These are phyloP conservation scores for Trichosanthes cucumerina DNA, from an alignment of 306 rosid species.

Conservation along the genomic window DNA sequence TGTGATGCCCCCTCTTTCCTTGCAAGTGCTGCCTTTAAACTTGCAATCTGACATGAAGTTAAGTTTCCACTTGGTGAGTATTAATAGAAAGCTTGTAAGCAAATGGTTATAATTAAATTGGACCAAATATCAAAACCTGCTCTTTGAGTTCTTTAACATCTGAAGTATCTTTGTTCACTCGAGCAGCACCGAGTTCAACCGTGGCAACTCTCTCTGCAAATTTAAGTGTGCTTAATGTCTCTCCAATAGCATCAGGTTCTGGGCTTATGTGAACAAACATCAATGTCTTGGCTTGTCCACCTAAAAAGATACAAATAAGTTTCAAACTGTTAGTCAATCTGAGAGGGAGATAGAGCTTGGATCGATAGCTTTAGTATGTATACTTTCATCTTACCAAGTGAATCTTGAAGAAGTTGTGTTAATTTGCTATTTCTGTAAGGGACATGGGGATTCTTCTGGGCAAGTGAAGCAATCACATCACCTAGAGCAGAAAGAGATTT, in stretches of 20 bases:
- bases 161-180: slow-evolving; percentile 66
- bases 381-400: slow-evolving; percentile 57
- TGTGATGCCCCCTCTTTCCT: slow-evolving; percentile 57
- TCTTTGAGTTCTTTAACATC: slow-evolving; percentile 92
- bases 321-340: slow-evolving; percentile 11
- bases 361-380: not conserved
- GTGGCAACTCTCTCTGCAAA: slow-evolving; percentile 97
- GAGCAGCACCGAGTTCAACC: slow-evolving; percentile 92
- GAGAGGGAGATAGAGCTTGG: not conserved
- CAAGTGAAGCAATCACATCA: slow-evolving; percentile 91
- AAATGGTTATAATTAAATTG: not conserved
- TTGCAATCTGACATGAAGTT: slow-evolving; percentile 41
- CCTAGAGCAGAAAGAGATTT: slow-evolving; percentile 94
- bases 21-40: slow-evolving; percentile 65
- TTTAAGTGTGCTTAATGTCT: slow-evolving; percentile 84
- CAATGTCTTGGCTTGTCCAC: slow-evolving; percentile 92
- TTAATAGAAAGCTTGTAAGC: not conserved
- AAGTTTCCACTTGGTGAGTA: not conserved
- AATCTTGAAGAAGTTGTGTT: slow-evolving; percentile 93
- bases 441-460: slow-evolving; percentile 87
- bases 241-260: slow-evolving; percentile 66
- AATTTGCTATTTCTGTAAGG: slow-evolving; percentile 97
- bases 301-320: slow-evolving; percentile 24
- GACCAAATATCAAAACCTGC: slow-evolving; percentile 38
- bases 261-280: slow-evolving; percentile 98